Conservation (phyloP, 1,284 basidiomycete species). For the Mycena citricolor region DNA sequence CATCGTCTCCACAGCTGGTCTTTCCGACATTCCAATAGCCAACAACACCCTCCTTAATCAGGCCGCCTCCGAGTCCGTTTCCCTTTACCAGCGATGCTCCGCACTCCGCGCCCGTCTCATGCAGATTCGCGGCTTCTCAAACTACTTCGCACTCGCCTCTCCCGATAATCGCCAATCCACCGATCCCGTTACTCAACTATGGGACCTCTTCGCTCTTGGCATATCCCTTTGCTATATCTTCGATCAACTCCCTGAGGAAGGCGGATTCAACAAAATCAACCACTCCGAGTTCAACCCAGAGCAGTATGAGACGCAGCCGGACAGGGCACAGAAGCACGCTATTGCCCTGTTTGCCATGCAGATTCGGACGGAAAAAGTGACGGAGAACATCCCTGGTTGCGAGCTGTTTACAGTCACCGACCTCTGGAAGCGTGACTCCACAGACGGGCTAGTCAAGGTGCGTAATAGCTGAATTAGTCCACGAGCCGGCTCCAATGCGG, state of each 20-base stretch:
- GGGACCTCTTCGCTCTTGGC: constrained; percentile 92
- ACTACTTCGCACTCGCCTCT: constrained; percentile 64
- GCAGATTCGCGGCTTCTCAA: constrained; percentile 69
- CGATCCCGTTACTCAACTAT: constrained; percentile 89
- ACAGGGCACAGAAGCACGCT: constrained; percentile 76
- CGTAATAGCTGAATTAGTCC: constrained; percentile 26
- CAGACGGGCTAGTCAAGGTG: constrained; percentile 95
- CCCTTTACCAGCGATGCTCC: constrained; percentile 87
- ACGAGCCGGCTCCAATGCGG: too few relatives aligned
- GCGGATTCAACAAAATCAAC: constrained; percentile 61
- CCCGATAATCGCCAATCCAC: constrained; percentile 69
- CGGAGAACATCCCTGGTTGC: constrained; percentile 52
- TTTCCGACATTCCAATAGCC: constrained; percentile 73
- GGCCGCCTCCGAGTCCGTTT: constrained; percentile 75
- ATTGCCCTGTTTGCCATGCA: constrained; percentile 80
- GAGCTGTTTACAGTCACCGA: constrained; percentile 85
- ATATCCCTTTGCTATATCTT: constrained; percentile 94
- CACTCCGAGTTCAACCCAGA: constrained; percentile 64
- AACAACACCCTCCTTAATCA: constrained; percentile 86
- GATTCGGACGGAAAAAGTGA: constrained; percentile 52
- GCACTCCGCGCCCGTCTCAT: constrained; percentile 70
- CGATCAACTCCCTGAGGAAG: constrained; percentile 78
- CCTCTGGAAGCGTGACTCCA: constrained; percentile 87
- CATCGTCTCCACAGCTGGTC: constrained; percentile 62
- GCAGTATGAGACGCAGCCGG: constrained; percentile 66